Evolutionary conservation across 2,329 filamentous ascomycete species (phyloP).

Genomic region (Claviceps cyperi): DNA sequence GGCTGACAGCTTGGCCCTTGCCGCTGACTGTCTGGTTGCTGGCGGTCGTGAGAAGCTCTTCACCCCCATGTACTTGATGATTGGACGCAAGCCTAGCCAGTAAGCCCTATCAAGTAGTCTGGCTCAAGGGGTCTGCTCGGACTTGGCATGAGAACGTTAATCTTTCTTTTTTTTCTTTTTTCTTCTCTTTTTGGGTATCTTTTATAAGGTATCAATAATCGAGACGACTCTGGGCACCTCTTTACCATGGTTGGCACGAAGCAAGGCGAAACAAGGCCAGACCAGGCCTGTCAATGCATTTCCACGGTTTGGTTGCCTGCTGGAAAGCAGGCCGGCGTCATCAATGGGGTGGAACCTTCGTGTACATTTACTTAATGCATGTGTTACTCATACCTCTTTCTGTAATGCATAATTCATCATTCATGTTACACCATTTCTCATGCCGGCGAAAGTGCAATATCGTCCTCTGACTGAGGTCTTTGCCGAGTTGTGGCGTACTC

Average conservation of each 20-base stretch:
- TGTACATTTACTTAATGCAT: constrained; percentile 3
- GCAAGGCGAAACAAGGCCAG: neutral
- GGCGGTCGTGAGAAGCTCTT: constrained; percentile 85
- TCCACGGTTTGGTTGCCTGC: neutral
- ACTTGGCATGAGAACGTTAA: neutral
- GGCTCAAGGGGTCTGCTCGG: neutral
- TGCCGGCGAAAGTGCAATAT: no score
- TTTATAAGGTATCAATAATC: neutral
- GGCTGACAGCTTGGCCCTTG: constrained; percentile 72
- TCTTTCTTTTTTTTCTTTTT: neutral
- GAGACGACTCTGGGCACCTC: neutral
- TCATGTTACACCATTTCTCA: no score
- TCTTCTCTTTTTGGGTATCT: neutral
- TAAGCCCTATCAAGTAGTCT: neutral
- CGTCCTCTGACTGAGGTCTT: no score
- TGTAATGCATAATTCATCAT: no score
- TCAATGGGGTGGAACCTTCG: neutral
- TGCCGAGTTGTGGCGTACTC: no score
- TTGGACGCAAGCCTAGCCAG: constrained; percentile 62
- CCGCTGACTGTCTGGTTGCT: constrained; percentile 73
- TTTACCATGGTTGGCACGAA: neutral
- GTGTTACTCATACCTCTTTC: neutral
- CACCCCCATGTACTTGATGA: constrained; percentile 97
- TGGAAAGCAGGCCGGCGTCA: constrained; percentile 2
- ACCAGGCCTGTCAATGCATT: neutral